phyloP scores from a whole-genome alignment of 2,329 filamentous ascomycete genomes.

The Colletotrichum aenigma region DNA sequence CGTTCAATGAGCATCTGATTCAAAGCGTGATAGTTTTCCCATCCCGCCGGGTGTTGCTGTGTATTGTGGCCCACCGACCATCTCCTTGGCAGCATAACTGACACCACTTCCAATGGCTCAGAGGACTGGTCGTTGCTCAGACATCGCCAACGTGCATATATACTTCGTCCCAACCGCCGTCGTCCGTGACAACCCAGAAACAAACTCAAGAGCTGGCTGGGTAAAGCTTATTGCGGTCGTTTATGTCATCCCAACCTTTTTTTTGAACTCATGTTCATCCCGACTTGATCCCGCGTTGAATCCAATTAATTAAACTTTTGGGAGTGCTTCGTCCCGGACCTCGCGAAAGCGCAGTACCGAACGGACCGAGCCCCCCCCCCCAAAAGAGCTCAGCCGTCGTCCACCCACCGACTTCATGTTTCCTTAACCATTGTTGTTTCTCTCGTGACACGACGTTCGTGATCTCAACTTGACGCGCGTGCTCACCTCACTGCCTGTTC shows the following conservation, averaged over 20 bases:
- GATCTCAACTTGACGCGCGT: neutral
- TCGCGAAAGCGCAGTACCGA: neutral
- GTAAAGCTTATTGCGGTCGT: neutral
- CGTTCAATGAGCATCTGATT: slow-evolving; percentile 2
- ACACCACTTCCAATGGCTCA: neutral
- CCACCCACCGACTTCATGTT: neutral
- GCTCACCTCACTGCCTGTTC: neutral
- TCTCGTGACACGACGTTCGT: neutral
- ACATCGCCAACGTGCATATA: neutral
- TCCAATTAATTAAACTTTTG: neutral
- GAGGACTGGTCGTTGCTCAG: neutral
- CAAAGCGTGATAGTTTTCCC: neutral
- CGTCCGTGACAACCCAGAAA: neutral
- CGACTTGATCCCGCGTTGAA: neutral
- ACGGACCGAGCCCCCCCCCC: neutral
- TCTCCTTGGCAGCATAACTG: neutral
- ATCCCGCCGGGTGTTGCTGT: neutral
- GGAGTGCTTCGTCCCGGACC: neutral
- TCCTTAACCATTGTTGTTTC: neutral
- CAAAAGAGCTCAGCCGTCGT: neutral
- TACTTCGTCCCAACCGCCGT: neutral
- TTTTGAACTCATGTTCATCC: neutral
- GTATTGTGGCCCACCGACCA: neutral
- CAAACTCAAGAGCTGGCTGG: neutral
- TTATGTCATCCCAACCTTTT: neutral